Percentiles rank a stretch among this genome's conserved stretches.
phyloP scores from a whole-genome alignment of 164 flowering plant species.

The Aristolochia californica region DNA sequence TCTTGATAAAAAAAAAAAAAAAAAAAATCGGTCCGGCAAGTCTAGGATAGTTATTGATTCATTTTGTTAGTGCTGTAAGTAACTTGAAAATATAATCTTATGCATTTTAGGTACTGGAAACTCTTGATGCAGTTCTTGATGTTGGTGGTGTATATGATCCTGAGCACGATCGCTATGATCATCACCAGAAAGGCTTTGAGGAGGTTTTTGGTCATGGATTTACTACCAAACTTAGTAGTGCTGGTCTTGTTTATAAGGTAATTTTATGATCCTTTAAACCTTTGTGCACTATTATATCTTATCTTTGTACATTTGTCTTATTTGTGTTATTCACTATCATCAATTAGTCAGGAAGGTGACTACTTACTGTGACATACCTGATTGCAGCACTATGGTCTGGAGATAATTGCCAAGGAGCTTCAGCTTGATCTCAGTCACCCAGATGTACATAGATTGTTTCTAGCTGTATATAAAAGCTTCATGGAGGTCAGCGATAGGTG shows the following conservation, averaged over 20 bases:
- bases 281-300: neutral
- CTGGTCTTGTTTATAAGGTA: constrained; percentile 65
- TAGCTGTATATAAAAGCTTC: constrained; percentile 55
- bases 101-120: constrained; percentile 34
- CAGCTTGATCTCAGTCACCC: constrained; percentile 44
- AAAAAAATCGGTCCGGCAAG: too few species aligned
- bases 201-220: constrained; percentile 62
- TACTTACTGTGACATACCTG: neutral
- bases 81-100: neutral
- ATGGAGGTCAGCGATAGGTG: constrained; percentile 33
- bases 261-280: neutral
- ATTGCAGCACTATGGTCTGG: constrained; percentile 44
- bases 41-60: too few species aligned
- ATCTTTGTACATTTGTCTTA: neutral
- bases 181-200: constrained; percentile 59
- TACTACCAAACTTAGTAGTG: constrained; percentile 54
- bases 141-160: constrained; percentile 66
- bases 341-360: too few species aligned
- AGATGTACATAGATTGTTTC: constrained; percentile 33
- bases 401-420: constrained; percentile 58
- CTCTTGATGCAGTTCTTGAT: constrained; percentile 63
- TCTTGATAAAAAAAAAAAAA: too few species aligned
- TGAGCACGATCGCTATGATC: constrained; percentile 44
- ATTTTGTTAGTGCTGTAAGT: neutral
- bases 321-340: neutral